phyloP scores from a whole-genome alignment of 306 rosid genomes.

The Trifolium dubium region DNA sequence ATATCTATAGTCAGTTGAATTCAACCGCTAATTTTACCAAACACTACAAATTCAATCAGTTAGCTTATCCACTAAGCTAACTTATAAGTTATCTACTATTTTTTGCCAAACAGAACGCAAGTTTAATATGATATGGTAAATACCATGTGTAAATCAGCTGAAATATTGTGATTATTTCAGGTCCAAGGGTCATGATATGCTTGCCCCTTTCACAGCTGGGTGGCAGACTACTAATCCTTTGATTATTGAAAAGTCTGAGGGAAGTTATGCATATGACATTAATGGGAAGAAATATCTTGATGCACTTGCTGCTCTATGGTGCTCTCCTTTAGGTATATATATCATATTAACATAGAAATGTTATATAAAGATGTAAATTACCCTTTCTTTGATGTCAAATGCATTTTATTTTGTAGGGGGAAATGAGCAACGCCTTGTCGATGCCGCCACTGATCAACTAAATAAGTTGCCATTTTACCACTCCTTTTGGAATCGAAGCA shows the following conservation, averaged over 20 bases:
- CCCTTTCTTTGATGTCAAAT: slow-evolving; percentile 7
- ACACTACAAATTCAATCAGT: not conserved
- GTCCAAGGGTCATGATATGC: slow-evolving; percentile 87
- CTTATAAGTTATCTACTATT: too few relatives aligned
- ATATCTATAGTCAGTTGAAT: too few relatives aligned
- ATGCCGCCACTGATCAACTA: slow-evolving; percentile 80
- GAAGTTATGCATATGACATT: slow-evolving; percentile 83
- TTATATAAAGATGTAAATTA: not conserved
- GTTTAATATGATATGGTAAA: not conserved
- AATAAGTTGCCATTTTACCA: slow-evolving; percentile 95
- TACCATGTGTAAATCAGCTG: slow-evolving; percentile 28
- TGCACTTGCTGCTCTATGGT: slow-evolving; percentile 95
- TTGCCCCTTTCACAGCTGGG: slow-evolving; percentile 98
- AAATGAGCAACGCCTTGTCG: slow-evolving; percentile 82
- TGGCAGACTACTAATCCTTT: slow-evolving; percentile 72
- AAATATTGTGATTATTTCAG: slow-evolving; percentile 51
- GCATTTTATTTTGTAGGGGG: slow-evolving; percentile 68
- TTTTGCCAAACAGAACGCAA: not conserved
- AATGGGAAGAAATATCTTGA: slow-evolving; percentile 92
- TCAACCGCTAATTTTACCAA: too few relatives aligned
- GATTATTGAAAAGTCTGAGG: slow-evolving; percentile 90
- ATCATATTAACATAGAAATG: not conserved
- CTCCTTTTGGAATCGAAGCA: slow-evolving; percentile 98
- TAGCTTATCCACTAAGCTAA: not conserved
- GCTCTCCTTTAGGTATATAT: slow-evolving; percentile 70